Conservation (phyloP, 2,329 filamentous ascomycete genomes). For the Eurotiales sp. region DNA sequence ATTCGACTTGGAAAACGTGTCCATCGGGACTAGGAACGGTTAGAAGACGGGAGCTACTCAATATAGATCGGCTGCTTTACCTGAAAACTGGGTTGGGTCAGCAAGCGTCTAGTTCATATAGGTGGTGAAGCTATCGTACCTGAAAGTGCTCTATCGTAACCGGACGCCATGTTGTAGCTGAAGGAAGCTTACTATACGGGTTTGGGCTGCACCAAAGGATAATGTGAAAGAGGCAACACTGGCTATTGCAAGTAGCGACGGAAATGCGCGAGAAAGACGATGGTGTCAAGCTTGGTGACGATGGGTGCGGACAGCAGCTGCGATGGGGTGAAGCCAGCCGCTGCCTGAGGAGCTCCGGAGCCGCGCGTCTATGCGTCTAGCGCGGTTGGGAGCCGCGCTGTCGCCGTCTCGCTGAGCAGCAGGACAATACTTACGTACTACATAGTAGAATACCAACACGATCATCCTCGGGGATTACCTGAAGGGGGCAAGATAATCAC, state of each 20-base stretch:
- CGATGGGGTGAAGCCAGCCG: conserved; percentile 14
- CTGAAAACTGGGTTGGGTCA: conserved; percentile 72
- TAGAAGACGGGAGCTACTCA: conserved; percentile 33
- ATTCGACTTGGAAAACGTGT: conserved; percentile 99
- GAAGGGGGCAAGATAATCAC: too few relatives aligned
- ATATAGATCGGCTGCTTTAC: conserved; percentile 40
- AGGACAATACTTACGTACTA: too few relatives aligned
- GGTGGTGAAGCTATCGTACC: conserved; percentile 58
- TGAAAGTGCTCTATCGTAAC: conserved; percentile 98
- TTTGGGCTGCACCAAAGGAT: not conserved
- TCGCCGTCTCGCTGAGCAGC: too few relatives aligned
- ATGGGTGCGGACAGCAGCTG: conserved; percentile 4
- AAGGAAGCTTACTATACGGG: not conserved
- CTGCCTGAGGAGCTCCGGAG: conserved; percentile 11
- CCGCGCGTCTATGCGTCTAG: conserved; percentile 9
- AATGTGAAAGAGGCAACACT: not conserved
- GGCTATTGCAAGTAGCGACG: not conserved
- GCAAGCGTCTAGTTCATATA: conserved; percentile 20
- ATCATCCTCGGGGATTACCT: too few relatives aligned
- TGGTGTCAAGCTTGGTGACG: not conserved
- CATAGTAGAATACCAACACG: too few relatives aligned
- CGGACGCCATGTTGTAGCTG: conserved; percentile 68
- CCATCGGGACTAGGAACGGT: conserved; percentile 79
- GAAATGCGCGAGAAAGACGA: not conserved
- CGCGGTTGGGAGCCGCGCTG: not conserved